Evolutionary conservation across 208 protist species (phyloP).

Genomic region (Trypanosoma brucei): DNA sequence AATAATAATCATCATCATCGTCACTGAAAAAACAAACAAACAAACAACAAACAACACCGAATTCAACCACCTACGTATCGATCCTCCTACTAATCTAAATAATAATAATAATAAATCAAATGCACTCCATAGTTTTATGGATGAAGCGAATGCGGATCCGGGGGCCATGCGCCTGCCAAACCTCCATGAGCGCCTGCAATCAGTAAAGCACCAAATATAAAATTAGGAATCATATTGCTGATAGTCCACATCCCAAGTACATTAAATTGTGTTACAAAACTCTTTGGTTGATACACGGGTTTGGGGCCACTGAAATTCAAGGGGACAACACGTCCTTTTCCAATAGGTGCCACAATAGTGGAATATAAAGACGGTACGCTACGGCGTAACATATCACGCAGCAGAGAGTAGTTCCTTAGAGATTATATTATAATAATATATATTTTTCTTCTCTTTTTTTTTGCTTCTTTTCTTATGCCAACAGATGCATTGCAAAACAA

Average conservation of each 20-base stretch:
- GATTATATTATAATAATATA: not conserved
- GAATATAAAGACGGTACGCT: constrained; percentile 47
- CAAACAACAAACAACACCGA: too few species aligned
- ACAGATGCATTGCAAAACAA: not conserved
- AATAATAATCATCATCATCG: too few species aligned
- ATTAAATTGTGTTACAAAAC: constrained; percentile 76
- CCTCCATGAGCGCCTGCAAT: constrained; percentile 78
- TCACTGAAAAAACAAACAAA: too few species aligned
- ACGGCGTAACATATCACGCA: constrained; percentile 52
- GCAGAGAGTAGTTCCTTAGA: not conserved
- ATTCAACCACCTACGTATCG: too few species aligned
- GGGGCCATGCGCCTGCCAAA: constrained; percentile 73
- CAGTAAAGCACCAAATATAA: constrained; percentile 63
- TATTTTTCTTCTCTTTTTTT: too few species aligned
- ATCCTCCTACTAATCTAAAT: too few species aligned
- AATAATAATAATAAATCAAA: too few species aligned
- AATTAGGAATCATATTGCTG: constrained; percentile 76
- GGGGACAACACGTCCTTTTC: constrained; percentile 77
- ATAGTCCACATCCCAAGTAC: constrained; percentile 76
- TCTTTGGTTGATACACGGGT: constrained; percentile 74
- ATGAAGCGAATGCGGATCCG: constrained; percentile 80
- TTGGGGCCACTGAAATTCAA: constrained; percentile 77
- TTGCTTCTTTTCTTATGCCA: not conserved
- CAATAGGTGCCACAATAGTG: constrained; percentile 54
- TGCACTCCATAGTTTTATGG: constrained; percentile 26